phyloP scores from a whole-genome alignment of 2,329 filamentous ascomycete species.

The Cercospora janseana region DNA sequence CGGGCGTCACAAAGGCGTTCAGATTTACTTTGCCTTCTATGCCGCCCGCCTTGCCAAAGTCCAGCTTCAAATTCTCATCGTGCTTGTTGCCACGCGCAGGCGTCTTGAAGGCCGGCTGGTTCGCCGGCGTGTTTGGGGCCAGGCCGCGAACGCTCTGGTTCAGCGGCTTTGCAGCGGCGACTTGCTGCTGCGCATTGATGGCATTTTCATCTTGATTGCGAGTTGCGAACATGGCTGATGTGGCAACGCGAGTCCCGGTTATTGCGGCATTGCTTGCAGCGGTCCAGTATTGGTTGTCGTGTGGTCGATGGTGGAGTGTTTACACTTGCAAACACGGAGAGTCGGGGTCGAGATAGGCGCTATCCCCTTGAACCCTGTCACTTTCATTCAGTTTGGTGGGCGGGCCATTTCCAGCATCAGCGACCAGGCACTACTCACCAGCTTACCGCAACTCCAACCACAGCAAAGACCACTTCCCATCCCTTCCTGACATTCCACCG shows the following conservation, averaged over 20 bases:
- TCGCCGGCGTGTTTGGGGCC: conserved; percentile 74
- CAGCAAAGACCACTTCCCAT: conserved; percentile 4
- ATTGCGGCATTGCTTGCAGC: no score
- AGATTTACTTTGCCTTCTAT: conserved; percentile 59
- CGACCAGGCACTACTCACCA: neutral
- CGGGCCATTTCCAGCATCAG: conserved; percentile 2
- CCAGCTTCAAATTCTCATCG: conserved; percentile 74
- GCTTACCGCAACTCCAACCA: conserved; percentile 1
- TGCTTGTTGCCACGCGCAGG: conserved; percentile 67
- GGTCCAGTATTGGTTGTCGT: neutral
- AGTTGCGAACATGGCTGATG: conserved; percentile 73
- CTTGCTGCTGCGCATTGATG: conserved; percentile 70
- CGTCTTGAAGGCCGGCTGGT: conserved; percentile 70
- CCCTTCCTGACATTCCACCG: neutral
- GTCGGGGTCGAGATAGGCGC: conserved; percentile 2
- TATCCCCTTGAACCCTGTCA: conserved; percentile 5
- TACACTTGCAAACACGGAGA: conserved; percentile 3
- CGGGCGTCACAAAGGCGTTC: conserved; percentile 72
- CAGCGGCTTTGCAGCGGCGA: conserved; percentile 67
- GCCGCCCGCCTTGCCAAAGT: conserved; percentile 57
- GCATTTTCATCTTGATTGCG: conserved; percentile 82
- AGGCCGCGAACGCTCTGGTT: conserved; percentile 63
- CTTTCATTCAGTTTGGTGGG: conserved; percentile 1
- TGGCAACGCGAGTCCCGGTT: no score
- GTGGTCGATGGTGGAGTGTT: neutral